Percentiles rank a stretch among this genome's conserved stretches.
Conservation (phyloP, 2,329 filamentous ascomycete species). For the Nemania diffusa region DNA sequence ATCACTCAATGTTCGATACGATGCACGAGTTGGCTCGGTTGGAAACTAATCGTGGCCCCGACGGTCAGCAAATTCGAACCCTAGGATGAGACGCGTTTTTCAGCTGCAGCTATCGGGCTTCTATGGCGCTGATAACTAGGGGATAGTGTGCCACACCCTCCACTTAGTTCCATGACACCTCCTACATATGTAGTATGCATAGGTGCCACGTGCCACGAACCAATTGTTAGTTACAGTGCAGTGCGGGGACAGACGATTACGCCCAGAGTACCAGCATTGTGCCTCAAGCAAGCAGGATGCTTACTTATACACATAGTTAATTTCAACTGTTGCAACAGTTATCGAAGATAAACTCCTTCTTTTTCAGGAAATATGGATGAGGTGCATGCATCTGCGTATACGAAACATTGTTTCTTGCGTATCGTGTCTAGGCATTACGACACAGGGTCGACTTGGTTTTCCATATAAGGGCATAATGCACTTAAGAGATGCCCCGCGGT, state of each 20-base stretch:
- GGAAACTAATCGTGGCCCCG: slow-evolving; percentile 1
- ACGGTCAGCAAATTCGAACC: not conserved
- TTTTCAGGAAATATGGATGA: not conserved
- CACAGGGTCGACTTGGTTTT: not conserved
- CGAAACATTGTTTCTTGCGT: not conserved
- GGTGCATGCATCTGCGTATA: not conserved
- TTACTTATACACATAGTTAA: not conserved
- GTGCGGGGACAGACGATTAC: not conserved
- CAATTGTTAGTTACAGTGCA: not conserved
- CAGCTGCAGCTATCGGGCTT: no score
- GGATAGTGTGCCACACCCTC: not conserved
- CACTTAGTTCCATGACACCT: not conserved
- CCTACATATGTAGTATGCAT: not conserved
- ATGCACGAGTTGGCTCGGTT: slow-evolving; percentile 2
- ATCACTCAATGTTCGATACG: slow-evolving; percentile 7
- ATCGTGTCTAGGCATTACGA: not conserved
- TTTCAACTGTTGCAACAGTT: no score
- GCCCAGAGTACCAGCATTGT: not conserved
- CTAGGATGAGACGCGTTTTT: not conserved
- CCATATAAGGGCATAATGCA: not conserved
- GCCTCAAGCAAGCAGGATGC: not conserved
- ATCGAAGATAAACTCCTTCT: no score
- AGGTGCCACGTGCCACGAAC: no score
- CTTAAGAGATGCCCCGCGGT: not conserved
- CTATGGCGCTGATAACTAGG: not conserved